Evolutionary conservation across 257 asterid species (phyloP).

Genomic region (Pogostemon cablin): DNA sequence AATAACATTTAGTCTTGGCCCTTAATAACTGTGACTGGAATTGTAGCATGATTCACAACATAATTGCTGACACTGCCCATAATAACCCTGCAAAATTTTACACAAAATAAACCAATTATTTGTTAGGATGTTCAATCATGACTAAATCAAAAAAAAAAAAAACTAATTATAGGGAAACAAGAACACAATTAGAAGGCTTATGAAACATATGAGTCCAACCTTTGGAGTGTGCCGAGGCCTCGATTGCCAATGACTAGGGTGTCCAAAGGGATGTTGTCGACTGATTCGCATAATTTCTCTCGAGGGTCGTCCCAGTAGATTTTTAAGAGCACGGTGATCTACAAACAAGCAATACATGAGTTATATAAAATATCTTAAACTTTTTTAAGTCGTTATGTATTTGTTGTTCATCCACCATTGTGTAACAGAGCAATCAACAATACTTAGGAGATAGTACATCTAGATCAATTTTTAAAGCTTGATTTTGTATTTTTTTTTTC

Average conservation of each 20-base stretch:
- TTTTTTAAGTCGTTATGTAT: no score
- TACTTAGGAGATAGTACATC: no score
- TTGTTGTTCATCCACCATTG: no score
- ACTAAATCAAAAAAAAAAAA: no score
- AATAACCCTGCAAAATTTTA: slow-evolving; percentile 59
- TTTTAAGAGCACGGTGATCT: slow-evolving; percentile 71
- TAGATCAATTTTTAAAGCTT: no score
- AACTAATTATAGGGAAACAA: no score
- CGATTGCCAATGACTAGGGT: slow-evolving; percentile 80
- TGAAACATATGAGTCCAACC: slow-evolving; percentile 43
- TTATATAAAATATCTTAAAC: no score
- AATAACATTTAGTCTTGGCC: slow-evolving; percentile 15
- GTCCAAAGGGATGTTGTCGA: slow-evolving; percentile 70
- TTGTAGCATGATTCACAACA: slow-evolving; percentile 77
- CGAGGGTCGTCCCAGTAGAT: slow-evolving; percentile 94
- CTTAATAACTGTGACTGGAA: slow-evolving; percentile 92
- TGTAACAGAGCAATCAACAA: no score
- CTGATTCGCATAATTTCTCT: slow-evolving; percentile 72
- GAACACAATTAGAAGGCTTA: no score
- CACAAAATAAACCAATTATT: slow-evolving; percentile 2
- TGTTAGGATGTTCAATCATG: not conserved
- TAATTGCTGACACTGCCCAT: slow-evolving; percentile 94
- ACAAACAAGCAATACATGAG: slow-evolving; percentile 13
- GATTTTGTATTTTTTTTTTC: no score
- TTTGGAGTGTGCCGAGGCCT: slow-evolving; percentile 87